Base-by-base conservation (phyloP, 2,329 filamentous ascomycete genomes). In the Diaporthe sp. region DNA sequence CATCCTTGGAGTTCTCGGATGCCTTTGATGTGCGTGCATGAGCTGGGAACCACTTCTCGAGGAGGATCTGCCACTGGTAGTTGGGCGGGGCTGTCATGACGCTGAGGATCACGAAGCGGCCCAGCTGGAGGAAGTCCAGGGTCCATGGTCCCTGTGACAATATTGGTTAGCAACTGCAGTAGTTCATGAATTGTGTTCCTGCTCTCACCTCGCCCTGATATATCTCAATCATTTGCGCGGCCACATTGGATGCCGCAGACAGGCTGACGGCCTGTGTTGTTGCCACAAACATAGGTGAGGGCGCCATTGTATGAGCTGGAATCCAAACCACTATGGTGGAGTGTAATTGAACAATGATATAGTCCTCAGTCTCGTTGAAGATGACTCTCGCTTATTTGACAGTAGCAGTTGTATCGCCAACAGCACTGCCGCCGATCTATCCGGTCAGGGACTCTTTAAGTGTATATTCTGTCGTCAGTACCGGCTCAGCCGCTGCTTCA, bases 61-160 rank as follows among this genome's bases (percentile, higher is more conserved):
- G 85, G 40, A 85, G 85, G 72, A 87, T 85, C 77, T 91, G 89
- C 89, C 90, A 92, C 72, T 88, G 81, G 78, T 89, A 91, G 76
- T 90, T 90, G 68, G 89, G 86, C 9, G 90, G 90, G 1, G 89
- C 86, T 6, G 87, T 87, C 55, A 91, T 81, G 72, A 91, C 80
- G 3, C 88, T 85, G 70, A 89, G 85, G 50, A 86, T 82, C 52
- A 89, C 85, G 81, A 91, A 92, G 77, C 89, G 89, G 28, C 89
- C 79, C 55, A 91, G 83, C 38, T 87, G 85, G 40, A 83, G 75
- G 1, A 84, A 68, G 74, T 91, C 88, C 67, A 91, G 82, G 47
- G 81, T 77, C 61, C 89, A 84, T 12, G 86, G 82, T 25, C 76
- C 80, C 78, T 81, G 77, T 61, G 22, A 30, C 2, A 52, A 52